Evolutionary conservation across 2,329 filamentous ascomycete species (phyloP), one percentile per base, ranked within the genome.

Genomic region (Cercospora berteroae): DNA sequence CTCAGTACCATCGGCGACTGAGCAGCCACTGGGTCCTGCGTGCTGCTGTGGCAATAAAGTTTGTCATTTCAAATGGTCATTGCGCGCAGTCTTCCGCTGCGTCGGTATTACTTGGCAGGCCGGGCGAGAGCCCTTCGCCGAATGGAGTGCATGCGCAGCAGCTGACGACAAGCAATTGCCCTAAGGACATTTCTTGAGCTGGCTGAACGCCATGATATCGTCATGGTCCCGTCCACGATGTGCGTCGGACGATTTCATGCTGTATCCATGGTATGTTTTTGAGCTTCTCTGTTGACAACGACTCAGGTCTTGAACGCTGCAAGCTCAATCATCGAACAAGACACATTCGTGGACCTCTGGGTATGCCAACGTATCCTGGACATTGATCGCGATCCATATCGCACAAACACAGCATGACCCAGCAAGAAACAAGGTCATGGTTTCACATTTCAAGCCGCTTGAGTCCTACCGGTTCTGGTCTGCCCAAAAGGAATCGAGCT

Each of bases 1-100:
- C 48, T 55, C 23, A 18, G 39, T 23, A 48, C 5, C 13, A 27
- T 61, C 50, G 27, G 59, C 13, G 39, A 29, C 20, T 29, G 18
- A 12, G 59, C 25, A n/a, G 44, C 39, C 20, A 48, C 25, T 50
- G 20, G 5, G 48, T 48, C 39, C 48, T 55, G 39, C 23, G 13
- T 33, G 57, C 27, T 20, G 31, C 57, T 36, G 4, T 27, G 8
- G 42, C 39, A 61, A 50, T 61, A 48, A n/a, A 31, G 39, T 61
- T 61, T 61, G 23, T 44, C 13, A 61, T 61, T 50, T 44, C 25
- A 61, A 61, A 61, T 61, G 59, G 27, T 33, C 31, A 23, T 25
- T n/a, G 23, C 36, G 23, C 31, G 58, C 57, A 31, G 56, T 59
- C 29, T 59, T 18, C 18, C 20, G n/a, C 18, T 50, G 18, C 13